Base-by-base conservation (phyloP, 495 filamentous ascomycete genomes). In the Rusavskia elegans region DNA sequence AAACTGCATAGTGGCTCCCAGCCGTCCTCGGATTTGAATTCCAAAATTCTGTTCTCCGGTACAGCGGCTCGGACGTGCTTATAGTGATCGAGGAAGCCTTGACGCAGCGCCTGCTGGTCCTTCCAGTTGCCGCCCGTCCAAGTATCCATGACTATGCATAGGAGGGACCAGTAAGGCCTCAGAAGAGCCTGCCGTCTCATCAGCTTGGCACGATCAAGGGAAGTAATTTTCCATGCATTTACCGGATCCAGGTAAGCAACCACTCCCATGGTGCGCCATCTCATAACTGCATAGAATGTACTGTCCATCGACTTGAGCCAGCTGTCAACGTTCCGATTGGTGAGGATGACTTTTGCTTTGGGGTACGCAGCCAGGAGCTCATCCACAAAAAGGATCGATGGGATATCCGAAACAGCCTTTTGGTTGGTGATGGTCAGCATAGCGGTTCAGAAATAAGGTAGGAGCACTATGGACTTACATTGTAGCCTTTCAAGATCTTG, bases 341-440 rank as follows among this genome's bases (percentile, higher is more conserved):
- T 71, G 6, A 79, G 59, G 16, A 79, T 62, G 9, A 80, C 68
- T 53, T 78, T 79, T 42, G 77, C 76, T 13, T 79, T 69, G 0
- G 77, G 74, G 51, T 80, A 80, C 7, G 72, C 69, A 19, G 69
- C 65, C 14, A 78, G 73, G 8, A 80, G 63, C 51, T 78, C 75
- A 41, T 71, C 64, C 32, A 68, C 66, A 56, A 79, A 78, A 7
- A 66, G 61, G 11, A 70, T 67, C 13, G 68, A 68, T 9, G 74
- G 69, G 52, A 67, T 67, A 59, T 82, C 78, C 13, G 32, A 27
- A 27, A 27, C 25, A 27, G 25, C 25, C 25, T 27, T 3, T 27
- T 27, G 25, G 7, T 27, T 27, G 7, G 4, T 27, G 25, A 27
- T 27, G 25, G 25, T 27, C 25, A 27, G 25, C 25, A 27, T 27